Percentiles rank a stretch among this genome's conserved stretches.
These are phyloP conservation scores for Boletellus deceptivus DNA, from an alignment of 1,284 basidiomycete species.

Conservation along the genomic window DNA sequence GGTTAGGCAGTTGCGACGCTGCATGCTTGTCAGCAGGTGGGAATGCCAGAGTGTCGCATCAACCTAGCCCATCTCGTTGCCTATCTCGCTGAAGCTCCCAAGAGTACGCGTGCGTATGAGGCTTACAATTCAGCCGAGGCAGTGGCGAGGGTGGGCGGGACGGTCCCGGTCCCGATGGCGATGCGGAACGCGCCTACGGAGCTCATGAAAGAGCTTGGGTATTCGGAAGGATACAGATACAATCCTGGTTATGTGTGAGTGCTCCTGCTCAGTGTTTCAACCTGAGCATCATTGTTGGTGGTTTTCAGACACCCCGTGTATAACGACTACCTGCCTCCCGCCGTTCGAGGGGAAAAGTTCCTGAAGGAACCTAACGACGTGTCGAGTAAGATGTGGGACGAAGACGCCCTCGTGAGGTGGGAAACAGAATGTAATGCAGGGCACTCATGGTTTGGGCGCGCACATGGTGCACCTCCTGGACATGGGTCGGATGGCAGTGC, in stretches of 20 bases:
- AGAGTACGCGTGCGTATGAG: slow-evolving; percentile 78
- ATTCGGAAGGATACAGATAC: slow-evolving; percentile 72
- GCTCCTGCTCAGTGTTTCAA: background rate
- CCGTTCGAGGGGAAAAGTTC: slow-evolving; percentile 46
- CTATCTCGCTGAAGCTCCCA: slow-evolving; percentile 81
- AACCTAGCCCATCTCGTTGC: slow-evolving; percentile 80
- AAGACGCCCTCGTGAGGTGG: slow-evolving; percentile 70
- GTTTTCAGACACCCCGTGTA: slow-evolving; percentile 64
- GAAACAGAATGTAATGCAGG: slow-evolving; percentile 66
- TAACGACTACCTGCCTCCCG: slow-evolving; percentile 57
- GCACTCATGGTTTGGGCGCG: slow-evolving; percentile 60
- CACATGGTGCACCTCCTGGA: background rate
- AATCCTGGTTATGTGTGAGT: slow-evolving; percentile 74
- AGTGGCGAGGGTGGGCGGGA: slow-evolving; percentile 52
- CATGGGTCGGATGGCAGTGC: background rate
- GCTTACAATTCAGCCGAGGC: slow-evolving; percentile 74
- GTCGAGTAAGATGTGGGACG: slow-evolving; percentile 69
- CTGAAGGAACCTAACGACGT: slow-evolving; percentile 52
- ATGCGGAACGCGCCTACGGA: slow-evolving; percentile 87
- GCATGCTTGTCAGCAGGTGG: slow-evolving; percentile 79
- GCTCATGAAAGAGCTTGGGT: slow-evolving; percentile 82
- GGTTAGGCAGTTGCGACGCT: slow-evolving; percentile 73
- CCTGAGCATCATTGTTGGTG: slow-evolving; percentile 5
- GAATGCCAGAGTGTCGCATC: slow-evolving; percentile 81
- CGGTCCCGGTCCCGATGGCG: slow-evolving; percentile 68